Evolutionary conservation across 192 early-diverging fungal genomes (phyloP).

Genomic region (Piromyces finnis): DNA sequence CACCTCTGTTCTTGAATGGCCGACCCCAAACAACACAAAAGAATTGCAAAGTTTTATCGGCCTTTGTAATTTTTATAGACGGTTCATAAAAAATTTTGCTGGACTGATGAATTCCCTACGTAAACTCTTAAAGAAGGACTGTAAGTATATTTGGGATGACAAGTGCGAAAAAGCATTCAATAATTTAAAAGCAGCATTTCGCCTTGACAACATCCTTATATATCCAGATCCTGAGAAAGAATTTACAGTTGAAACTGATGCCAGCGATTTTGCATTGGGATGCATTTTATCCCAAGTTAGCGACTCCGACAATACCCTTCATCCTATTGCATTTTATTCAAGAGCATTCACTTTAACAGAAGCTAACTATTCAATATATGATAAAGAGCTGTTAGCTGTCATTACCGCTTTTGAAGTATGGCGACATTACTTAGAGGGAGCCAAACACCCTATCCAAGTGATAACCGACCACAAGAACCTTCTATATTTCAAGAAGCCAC

Average conservation of each 20-base stretch:
- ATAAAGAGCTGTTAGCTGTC: too few species aligned
- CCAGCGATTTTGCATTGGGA: conserved; percentile 4
- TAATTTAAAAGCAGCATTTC: conserved; percentile 6
- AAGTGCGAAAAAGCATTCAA: conserved; percentile 3
- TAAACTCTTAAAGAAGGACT: conserved; percentile 1
- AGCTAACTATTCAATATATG: too few species aligned
- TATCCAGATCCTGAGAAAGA: conserved; percentile 8
- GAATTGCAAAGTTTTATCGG: conserved; percentile 9
- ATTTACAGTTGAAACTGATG: conserved; percentile 13
- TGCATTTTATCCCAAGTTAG: too few species aligned
- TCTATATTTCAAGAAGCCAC: too few species aligned
- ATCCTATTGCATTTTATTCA: too few species aligned
- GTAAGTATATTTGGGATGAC: neutral
- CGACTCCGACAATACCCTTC: too few species aligned
- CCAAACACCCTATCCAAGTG: too few species aligned
- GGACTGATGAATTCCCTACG: conserved; percentile 3
- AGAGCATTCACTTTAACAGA: too few species aligned
- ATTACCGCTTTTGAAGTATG: too few species aligned
- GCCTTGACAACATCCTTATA: conserved; percentile 7
- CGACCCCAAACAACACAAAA: neutral
- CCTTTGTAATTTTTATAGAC: conserved; percentile 13
- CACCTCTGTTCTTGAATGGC: conserved; percentile 5
- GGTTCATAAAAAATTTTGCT: conserved; percentile 8
- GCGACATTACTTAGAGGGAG: too few species aligned
- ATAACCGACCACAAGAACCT: too few species aligned